phyloP scores from a whole-genome alignment of 352 stramenopile species.

The Pythium monospermum region DNA sequence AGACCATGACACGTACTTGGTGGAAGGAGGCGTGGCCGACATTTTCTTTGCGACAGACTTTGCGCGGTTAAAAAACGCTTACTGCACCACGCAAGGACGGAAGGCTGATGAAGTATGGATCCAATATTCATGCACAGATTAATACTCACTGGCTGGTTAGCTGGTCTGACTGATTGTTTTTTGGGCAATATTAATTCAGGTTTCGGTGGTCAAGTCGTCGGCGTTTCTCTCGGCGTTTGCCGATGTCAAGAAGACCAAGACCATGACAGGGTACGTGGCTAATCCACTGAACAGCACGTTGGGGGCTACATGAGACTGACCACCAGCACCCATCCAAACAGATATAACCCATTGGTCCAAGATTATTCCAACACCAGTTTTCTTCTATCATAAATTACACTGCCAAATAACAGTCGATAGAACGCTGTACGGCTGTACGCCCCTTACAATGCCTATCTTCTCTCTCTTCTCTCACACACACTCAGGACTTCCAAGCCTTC shows the following conservation, averaged over 20 bases:
- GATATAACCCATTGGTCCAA: constrained; percentile 88
- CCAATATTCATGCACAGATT: no score
- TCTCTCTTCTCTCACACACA: no score
- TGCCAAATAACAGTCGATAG: no score
- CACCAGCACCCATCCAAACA: no score
- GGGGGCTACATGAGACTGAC: no score
- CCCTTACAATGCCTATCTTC: no score
- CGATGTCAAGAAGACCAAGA: constrained; percentile 72
- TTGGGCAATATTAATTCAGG: constrained; percentile 26
- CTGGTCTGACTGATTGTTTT: no score
- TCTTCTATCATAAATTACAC: constrained; percentile 59
- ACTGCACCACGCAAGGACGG: constrained; percentile 59
- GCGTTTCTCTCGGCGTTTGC: constrained; percentile 80
- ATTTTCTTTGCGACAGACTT: constrained; percentile 92
- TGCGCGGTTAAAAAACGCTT: constrained; percentile 69
- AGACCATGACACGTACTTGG: constrained; percentile 87
- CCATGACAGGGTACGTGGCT: constrained; percentile 58
- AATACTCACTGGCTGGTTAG: no score
- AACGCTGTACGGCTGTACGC: no score
- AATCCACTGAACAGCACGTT: constrained; percentile 25
- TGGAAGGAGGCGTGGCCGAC: constrained; percentile 79
- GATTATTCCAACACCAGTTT: constrained; percentile 90
- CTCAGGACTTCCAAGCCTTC: no score
- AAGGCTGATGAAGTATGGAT: constrained; percentile 40
- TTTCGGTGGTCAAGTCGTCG: constrained; percentile 80